Evolutionary conservation across 2,329 filamentous ascomycete species (phyloP).

Genomic region (Alternaria consortialis): DNA sequence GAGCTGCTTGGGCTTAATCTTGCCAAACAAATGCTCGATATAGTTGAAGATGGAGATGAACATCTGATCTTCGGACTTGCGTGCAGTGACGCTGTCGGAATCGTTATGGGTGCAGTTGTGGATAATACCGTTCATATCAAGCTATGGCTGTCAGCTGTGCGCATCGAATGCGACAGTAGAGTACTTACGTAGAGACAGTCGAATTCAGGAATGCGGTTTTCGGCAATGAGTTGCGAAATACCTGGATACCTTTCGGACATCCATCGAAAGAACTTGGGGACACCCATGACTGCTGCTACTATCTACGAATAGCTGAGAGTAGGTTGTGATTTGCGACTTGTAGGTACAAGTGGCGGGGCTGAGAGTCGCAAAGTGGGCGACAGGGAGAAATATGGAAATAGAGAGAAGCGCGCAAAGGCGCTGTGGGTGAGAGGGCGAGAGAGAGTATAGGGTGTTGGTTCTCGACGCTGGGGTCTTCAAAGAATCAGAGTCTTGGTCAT

Average conservation of each 20-base stretch:
- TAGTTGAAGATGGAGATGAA: constrained; percentile 99
- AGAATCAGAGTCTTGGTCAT: constrained; percentile 34
- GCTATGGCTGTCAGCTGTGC: constrained; percentile 54
- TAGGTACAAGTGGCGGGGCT: background rate
- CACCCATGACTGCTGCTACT: constrained; percentile 64
- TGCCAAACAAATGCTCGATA: constrained; percentile 97
- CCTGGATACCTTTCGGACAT: constrained; percentile 98
- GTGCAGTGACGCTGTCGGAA: constrained; percentile 87
- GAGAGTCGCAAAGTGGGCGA: constrained; percentile 10
- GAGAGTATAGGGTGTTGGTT: constrained; percentile 39
- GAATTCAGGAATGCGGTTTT: constrained; percentile 99
- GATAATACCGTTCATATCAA: constrained; percentile 99
- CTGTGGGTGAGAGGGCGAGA: constrained; percentile 31
- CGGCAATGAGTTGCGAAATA: constrained; percentile 97
- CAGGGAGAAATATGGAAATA: constrained; percentile 7
- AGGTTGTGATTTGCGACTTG: constrained; percentile 12
- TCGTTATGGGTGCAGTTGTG: constrained; percentile 99
- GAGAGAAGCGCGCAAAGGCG: constrained; percentile 17
- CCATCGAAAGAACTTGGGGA: constrained; percentile 97
- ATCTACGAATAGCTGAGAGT: constrained; percentile 28
- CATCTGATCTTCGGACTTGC: constrained; percentile 98
- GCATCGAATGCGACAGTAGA: constrained; percentile 2
- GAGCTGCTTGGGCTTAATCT: constrained; percentile 97
- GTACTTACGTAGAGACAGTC: constrained; percentile 85
- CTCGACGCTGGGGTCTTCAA: constrained; percentile 54